Evolutionary conservation across 495 filamentous ascomycete species (phyloP).

Genomic region (Viridothelium virens): DNA sequence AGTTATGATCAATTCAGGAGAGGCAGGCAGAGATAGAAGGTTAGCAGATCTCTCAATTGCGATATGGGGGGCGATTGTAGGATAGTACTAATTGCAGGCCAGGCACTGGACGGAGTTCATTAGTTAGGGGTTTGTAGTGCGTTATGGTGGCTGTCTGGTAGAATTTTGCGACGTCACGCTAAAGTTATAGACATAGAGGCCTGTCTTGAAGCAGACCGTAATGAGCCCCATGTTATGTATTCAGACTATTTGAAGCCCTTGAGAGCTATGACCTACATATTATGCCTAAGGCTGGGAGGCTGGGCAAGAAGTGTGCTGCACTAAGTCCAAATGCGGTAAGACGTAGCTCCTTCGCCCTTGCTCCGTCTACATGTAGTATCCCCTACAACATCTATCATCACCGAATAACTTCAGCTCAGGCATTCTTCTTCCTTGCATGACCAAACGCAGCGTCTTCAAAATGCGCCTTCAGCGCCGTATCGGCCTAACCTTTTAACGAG

Average conservation of each 20-base stretch:
- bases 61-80: background rate
- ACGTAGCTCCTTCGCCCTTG: too few species aligned
- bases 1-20: constrained; percentile 27
- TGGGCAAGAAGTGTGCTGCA: too few species aligned
- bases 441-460: too few species aligned
- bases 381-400: too few species aligned
- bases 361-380: too few species aligned
- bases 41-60: background rate
- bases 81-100: background rate
- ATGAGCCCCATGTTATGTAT: background rate
- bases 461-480: too few species aligned
- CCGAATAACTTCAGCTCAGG: too few species aligned
- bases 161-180: background rate
- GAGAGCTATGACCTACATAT: background rate
- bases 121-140: background rate
- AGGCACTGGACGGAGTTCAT: constrained; percentile 7
- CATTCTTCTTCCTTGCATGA: too few species aligned
- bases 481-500: too few species aligned
- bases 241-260: background rate
- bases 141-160: background rate
- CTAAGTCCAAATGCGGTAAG: too few species aligned
- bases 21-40: constrained; percentile 14
- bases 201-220: background rate
- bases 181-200: background rate
- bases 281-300: too few species aligned